Evolutionary conservation across 2,329 filamentous ascomycete species (phyloP).

Genomic region (Hypoxylon sp.): DNA sequence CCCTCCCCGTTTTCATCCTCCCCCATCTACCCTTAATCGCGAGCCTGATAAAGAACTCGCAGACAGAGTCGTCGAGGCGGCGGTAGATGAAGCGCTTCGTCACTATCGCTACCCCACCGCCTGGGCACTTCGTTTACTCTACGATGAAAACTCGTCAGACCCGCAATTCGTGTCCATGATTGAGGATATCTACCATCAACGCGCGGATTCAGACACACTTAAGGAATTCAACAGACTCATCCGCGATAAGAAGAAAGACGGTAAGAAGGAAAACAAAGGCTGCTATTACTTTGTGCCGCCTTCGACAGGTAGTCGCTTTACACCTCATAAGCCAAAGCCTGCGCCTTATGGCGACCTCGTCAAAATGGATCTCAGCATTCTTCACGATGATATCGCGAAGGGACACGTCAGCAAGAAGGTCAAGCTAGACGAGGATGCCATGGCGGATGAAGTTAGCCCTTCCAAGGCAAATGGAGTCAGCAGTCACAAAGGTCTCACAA

Average conservation of each 20-base stretch:
- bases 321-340: conserved; percentile 62
- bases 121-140: conserved; percentile 72
- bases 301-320: conserved; percentile 60
- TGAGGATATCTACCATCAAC: conserved; percentile 71
- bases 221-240: conserved; percentile 67
- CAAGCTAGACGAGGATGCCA: conserved; percentile 46
- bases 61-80: conserved; percentile 69
- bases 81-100: conserved; percentile 71
- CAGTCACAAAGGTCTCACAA: conserved; percentile 34
- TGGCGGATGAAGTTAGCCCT: conserved; percentile 12
- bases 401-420: conserved; percentile 53
- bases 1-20: conserved; percentile 43
- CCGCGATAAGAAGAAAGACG: conserved; percentile 69
- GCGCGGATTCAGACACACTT: conserved; percentile 67
- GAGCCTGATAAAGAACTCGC: conserved; percentile 61
- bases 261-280: conserved; percentile 67
- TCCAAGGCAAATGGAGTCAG: conserved; percentile 36
- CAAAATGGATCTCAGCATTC: conserved; percentile 56
- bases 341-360: conserved; percentile 67
- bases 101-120: conserved; percentile 73
- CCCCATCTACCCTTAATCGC: conserved; percentile 41
- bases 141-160: conserved; percentile 70
- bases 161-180: conserved; percentile 69
- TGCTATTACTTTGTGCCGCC: conserved; percentile 69
- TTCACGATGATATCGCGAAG: conserved; percentile 41